phyloP scores from a whole-genome alignment of 768 basidiomycete genomes.

The Daedaleopsis sinensis region DNA sequence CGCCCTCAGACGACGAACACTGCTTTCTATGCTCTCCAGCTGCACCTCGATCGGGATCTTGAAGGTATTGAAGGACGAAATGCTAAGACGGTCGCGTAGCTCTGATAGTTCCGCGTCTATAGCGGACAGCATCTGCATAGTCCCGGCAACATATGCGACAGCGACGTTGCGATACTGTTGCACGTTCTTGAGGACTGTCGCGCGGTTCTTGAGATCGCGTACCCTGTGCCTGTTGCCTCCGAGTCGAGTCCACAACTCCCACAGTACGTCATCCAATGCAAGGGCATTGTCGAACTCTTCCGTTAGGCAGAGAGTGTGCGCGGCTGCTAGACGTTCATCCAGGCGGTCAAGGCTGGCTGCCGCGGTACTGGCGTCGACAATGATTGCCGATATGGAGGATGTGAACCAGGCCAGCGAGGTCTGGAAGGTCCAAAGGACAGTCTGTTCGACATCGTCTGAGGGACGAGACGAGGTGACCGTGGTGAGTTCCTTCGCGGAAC shows the following conservation, averaged over 20 bases:
- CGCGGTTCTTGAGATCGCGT: slow-evolving; percentile 50
- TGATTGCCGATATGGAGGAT: slow-evolving; percentile 50
- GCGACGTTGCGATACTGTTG: slow-evolving; percentile 62
- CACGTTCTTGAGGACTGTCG: slow-evolving; percentile 55
- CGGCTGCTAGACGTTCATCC: slow-evolving; percentile 55
- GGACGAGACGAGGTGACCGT: slow-evolving; percentile 30
- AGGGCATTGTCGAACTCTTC: slow-evolving; percentile 51
- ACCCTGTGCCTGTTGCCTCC: slow-evolving; percentile 60
- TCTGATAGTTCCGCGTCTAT: slow-evolving; percentile 78
- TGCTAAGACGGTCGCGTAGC: slow-evolving; percentile 66
- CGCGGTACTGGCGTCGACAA: slow-evolving; percentile 65
- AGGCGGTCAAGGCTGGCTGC: slow-evolving; percentile 57
- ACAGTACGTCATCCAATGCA: slow-evolving; percentile 57
- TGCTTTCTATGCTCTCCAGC: slow-evolving; percentile 60
- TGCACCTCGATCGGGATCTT: slow-evolving; percentile 71
- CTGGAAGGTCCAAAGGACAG: slow-evolving; percentile 56
- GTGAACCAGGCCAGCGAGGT: slow-evolving; percentile 64
- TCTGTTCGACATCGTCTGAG: slow-evolving; percentile 41
- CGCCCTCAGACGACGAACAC: too few relatives aligned
- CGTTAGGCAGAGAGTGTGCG: slow-evolving; percentile 59
- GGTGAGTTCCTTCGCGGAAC: slow-evolving; percentile 22
- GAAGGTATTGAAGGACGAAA: slow-evolving; percentile 58
- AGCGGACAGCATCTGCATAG: slow-evolving; percentile 59
- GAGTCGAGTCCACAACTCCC: slow-evolving; percentile 67
- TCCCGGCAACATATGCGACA: slow-evolving; percentile 60